A percentile compares a stretch with the other conserved stretches of the same genome.
Conservation (phyloP, 257 asterid genomes). For the Solanum sejunctum region DNA sequence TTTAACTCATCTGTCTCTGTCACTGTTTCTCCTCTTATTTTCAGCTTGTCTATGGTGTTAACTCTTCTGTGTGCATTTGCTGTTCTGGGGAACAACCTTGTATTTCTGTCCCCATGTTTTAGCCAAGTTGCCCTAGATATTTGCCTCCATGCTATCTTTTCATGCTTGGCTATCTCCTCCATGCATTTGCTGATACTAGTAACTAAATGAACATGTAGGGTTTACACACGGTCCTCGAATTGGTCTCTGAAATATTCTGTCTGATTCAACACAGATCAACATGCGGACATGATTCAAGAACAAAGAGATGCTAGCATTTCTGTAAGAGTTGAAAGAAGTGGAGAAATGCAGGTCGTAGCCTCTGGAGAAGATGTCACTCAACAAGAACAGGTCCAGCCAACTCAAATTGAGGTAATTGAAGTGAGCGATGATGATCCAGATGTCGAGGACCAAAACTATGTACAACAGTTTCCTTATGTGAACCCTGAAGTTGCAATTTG, state of each 20-base stretch:
- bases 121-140: too few relatives aligned
- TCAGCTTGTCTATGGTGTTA: too few relatives aligned
- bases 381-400: neutral
- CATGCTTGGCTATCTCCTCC: too few relatives aligned
- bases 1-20: too few relatives aligned
- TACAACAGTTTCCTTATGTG: neutral
- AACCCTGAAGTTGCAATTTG: conserved; percentile 14
- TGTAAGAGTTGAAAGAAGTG: neutral
- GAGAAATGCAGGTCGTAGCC: neutral
- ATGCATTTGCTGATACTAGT: neutral
- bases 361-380: neutral
- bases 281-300: neutral
- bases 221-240: neutral
- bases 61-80: too few relatives aligned
- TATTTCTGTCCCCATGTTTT: too few relatives aligned
- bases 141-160: too few relatives aligned
- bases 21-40: too few relatives aligned
- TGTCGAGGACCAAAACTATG: neutral
- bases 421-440: conserved; percentile 47
- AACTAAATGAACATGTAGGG: neutral
- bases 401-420: conserved; percentile 27
- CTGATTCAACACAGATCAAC: neutral
- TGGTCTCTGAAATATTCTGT: neutral
- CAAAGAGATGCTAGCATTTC: neutral
- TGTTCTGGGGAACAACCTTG: too few relatives aligned